Evolutionary conservation across 768 basidiomycete genomes (phyloP), one percentile per base, ranked within the genome.

Genomic region (Collybia mongolica): DNA sequence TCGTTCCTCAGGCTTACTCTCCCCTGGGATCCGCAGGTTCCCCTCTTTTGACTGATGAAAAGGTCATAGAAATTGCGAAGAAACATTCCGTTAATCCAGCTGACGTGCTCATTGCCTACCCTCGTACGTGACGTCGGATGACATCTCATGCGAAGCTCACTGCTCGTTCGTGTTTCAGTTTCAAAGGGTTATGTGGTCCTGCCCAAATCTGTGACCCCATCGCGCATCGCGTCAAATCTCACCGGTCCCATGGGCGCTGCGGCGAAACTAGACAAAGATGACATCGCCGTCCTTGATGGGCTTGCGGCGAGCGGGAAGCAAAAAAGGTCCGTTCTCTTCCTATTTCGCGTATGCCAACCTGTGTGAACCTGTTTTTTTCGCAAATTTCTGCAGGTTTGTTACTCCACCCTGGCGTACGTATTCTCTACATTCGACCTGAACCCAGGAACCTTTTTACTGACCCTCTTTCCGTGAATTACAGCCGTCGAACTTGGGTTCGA

Each of bases 1-100:
- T 93, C 58, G 69, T 83, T 44, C 75, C 87, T 0, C 77, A 90
- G 64, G 90, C 91, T 0, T 93, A 89, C 65, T 92, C 88, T 6
- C 90, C 92, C 7, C 80, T 93, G 12, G 90, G 84, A 29, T 87
- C 83, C 7, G 75, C 81, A 9, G 75, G 77, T 57, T 80, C 86
- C 1, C 87, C 86, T 6, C 69, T 93, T 6, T 63, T 92, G 28
- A 62, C 61, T 5, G 89, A 93, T 57, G 79, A 83, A 44, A 72
- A 76, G 3, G 82, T 87, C 6, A 54, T 68, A 3, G 71, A 74
- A 55, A 76, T 93, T 50, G 88, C 88, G 1, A 60, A 69, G 51
- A 83, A 82, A 62, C 72, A 85, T 61, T 65, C 63, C 1, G 63
- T 86, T 43, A 68, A 77, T 51, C 69, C 80, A 1, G 60, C 84